Evolutionary conservation across 371 early-diverging fungal genomes (phyloP), one percentile per base, ranked within the genome.

Genomic region (Haplosporangium sp.): DNA sequence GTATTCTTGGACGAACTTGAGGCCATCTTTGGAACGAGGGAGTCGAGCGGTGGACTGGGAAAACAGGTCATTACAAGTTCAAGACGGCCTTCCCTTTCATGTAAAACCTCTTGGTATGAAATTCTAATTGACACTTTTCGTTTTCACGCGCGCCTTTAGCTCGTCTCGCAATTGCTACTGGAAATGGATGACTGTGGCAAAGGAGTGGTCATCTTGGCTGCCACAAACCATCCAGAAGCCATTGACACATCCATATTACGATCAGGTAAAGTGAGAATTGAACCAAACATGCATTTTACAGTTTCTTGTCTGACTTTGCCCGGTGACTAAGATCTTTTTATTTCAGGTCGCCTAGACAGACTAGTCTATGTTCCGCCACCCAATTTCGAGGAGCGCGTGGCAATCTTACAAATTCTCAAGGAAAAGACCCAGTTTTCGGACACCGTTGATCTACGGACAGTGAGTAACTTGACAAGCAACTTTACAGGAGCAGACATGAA

Each of bases 1-100:
- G 89, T 99, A 16, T 99, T 99, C 83, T 92, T 99, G 62, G 99
- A 99, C 85, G 99, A 99, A 82, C 84, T 99, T 43, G 99, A 99
- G 69, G 93, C 96, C 1, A 83, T 98, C 10, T 98, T 93, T 79
- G 82, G 87, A 11, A 74, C 84, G 11, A 73, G 89, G 51, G 90
- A 90, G 16, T 82, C 81, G 7, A 84, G 84, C 51, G 91, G 91
- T 2, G 86, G 87, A 61, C 83, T 89, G 0, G 90, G 91, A 11
- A 86, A 86, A 64, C 88, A 90, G 86, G 91, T 64, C 29, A 29
- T 29, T 29, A 29, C 29, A 29, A 29, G 29, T 29, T 4, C 29
- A 52, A 11, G 37, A 38, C 12, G n/a, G 0, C 23, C 20, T 16
- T 65, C 36, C 45, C 11, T 41, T 58, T n/a, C 20, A 56, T 20